Conservation (phyloP, 2,329 filamentous ascomycete genomes). For the Pseudogymnoascus sp. region DNA sequence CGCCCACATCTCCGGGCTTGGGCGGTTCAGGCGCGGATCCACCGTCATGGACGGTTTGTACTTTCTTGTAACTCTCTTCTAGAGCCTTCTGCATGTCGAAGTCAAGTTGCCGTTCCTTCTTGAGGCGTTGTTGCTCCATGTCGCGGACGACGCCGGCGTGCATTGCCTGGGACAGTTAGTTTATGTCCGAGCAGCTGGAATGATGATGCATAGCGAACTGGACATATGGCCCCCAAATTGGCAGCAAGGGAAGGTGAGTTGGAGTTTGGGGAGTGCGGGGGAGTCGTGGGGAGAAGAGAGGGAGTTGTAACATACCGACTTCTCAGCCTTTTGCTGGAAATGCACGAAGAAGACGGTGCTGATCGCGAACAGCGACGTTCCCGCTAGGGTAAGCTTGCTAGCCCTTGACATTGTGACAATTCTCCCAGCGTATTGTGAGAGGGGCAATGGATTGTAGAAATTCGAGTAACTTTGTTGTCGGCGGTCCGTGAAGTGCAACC, state of each 20-base stretch:
- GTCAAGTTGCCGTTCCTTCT: conserved; percentile 83
- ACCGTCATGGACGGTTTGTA: conserved; percentile 65
- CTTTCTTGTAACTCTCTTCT: conserved; percentile 82
- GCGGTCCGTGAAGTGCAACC: background rate
- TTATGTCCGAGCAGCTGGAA: background rate
- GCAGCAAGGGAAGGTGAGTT: background rate
- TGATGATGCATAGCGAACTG: background rate
- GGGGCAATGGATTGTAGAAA: background rate
- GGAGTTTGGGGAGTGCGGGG: background rate
- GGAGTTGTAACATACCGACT: conserved; percentile 51
- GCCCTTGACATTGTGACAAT: conserved; percentile 66
- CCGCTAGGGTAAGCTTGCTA: conserved; percentile 75
- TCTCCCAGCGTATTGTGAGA: background rate
- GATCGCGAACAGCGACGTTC: conserved; percentile 66
- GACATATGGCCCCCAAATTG: conserved; percentile 14
- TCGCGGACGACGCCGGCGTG: conserved; percentile 89
- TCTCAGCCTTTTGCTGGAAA: conserved; percentile 76
- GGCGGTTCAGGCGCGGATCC: conserved; percentile 14
- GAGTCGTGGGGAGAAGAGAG: background rate
- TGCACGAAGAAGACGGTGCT: conserved; percentile 80
- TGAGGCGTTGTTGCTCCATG: conserved; percentile 85
- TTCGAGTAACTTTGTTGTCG: background rate
- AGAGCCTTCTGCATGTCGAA: conserved; percentile 84
- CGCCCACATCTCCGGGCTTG: conserved; percentile 1
- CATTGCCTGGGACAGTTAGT: conserved; percentile 65